Evolutionary conservation across 1,284 basidiomycete genomes (phyloP).

Genomic region (Paramarasmius palmivorus): DNA sequence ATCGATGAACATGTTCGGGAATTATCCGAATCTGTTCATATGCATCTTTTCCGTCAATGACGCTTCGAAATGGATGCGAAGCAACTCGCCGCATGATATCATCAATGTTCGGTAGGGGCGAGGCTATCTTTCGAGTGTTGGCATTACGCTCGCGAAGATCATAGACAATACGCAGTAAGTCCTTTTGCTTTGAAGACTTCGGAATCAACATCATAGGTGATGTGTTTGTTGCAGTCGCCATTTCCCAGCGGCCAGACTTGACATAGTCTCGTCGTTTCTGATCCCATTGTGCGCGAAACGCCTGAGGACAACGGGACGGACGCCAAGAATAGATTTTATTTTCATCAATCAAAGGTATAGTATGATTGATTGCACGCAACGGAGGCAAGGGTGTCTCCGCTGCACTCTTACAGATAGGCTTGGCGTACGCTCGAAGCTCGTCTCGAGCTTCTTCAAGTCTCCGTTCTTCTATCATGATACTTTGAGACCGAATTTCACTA

Average conservation of each 20-base stretch:
- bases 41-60: slow-evolving; percentile 27
- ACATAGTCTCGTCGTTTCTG: slow-evolving; percentile 25
- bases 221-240: slow-evolving; percentile 26
- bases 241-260: slow-evolving; percentile 26
- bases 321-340: slow-evolving; percentile 28
- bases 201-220: slow-evolving; percentile 35
- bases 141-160: slow-evolving; percentile 24
- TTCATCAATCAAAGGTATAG: slow-evolving; percentile 32
- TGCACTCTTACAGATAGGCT: slow-evolving; percentile 24
- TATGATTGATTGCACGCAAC: slow-evolving; percentile 32
- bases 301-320: slow-evolving; percentile 28
- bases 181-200: slow-evolving; percentile 23
- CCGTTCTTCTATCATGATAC: slow-evolving; percentile 16
- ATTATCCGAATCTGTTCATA: slow-evolving; percentile 31
- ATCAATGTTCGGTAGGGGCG: slow-evolving; percentile 14
- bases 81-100: slow-evolving; percentile 29
- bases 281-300: slow-evolving; percentile 25
- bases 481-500: slow-evolving; percentile 17
- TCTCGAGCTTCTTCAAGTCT: slow-evolving; percentile 15
- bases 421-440: slow-evolving; percentile 21
- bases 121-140: slow-evolving; percentile 21
- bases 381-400: slow-evolving; percentile 29
- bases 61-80: slow-evolving; percentile 26
- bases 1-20: slow-evolving; percentile 23
- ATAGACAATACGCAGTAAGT: slow-evolving; percentile 22